Percentiles rank a stretch among this genome's conserved stretches.
Conservation (phyloP, 441 rosid species). For the Francoa sonchifolia region DNA sequence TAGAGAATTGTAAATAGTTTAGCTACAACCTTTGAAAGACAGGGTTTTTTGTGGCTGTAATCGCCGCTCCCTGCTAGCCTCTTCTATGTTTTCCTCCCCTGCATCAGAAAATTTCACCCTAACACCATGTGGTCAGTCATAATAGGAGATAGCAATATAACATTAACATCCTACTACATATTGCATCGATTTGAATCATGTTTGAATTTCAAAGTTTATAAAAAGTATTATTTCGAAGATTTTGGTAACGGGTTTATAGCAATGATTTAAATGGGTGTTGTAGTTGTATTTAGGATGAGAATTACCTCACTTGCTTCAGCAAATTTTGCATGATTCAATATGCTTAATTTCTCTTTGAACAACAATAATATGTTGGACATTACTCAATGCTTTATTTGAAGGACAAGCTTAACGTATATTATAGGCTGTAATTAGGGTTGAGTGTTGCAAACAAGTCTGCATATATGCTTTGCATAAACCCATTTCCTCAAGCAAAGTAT, state of each 20-base stretch:
- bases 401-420: constrained; percentile 10
- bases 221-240: no score
- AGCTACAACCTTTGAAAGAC: constrained; percentile 46
- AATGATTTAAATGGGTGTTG: no score
- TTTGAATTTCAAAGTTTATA: no score
- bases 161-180: no score
- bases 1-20: not conserved
- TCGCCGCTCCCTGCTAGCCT: constrained; percentile 21
- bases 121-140: constrained; percentile 10
- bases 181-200: no score
- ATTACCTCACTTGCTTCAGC: constrained; percentile 29
- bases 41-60: constrained; percentile 23
- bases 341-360: no score
- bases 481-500: no score
- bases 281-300: not conserved
- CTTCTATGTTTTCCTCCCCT: constrained; percentile 16
- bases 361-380: no score
- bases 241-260: no score
- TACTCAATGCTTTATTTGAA: constrained; percentile 27
- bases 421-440: not conserved
- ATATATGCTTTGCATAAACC: no score
- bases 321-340: constrained; percentile 23
- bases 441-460: not conserved
- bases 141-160: no score
- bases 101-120: constrained; percentile 25